These are phyloP conservation scores for Asterionellopsis glacialis DNA, from an alignment of 108 stramenopile genomes.

Conservation along the genomic window DNA sequence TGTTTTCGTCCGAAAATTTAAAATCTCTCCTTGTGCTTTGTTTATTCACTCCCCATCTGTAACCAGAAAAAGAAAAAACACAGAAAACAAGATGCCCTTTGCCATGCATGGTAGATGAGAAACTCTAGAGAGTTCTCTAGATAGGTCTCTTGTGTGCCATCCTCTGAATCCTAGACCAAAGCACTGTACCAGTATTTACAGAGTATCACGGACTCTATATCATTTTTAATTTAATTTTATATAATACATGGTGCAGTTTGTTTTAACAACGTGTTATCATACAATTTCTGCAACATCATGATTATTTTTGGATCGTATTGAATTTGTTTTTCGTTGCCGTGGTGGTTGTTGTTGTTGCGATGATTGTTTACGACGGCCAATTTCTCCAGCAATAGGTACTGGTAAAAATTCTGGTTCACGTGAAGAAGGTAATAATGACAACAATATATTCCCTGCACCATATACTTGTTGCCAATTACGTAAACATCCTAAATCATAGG, in stretches of 20 bases:
- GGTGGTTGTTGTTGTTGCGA: background rate
- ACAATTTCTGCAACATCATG: background rate
- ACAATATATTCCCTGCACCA: constrained; percentile 29
- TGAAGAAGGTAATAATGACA: constrained; percentile 47
- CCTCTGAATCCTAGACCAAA: too few species aligned
- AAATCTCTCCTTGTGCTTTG: too few species aligned
- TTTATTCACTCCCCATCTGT: too few species aligned
- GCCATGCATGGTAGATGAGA: too few species aligned
- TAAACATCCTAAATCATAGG: constrained; percentile 62
- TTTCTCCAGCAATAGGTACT: constrained; percentile 59
- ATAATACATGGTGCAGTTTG: background rate
- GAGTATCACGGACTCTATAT: too few species aligned
- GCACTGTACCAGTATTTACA: too few species aligned
- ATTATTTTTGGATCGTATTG: background rate
- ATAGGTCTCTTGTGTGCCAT: too few species aligned
- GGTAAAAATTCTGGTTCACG: constrained; percentile 85
- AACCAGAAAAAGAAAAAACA: too few species aligned
- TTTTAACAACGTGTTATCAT: background rate
- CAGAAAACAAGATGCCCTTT: too few species aligned
- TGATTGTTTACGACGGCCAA: constrained; percentile 17
- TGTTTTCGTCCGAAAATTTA: too few species aligned
- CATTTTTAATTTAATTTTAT: too few species aligned
- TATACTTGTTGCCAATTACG: constrained; percentile 79
- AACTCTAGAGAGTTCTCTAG: too few species aligned
- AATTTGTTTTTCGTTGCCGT: background rate